These are phyloP conservation scores for Fusarium sp. DNA, from an alignment of 2,329 filamentous ascomycete species.

Conservation along the genomic window DNA sequence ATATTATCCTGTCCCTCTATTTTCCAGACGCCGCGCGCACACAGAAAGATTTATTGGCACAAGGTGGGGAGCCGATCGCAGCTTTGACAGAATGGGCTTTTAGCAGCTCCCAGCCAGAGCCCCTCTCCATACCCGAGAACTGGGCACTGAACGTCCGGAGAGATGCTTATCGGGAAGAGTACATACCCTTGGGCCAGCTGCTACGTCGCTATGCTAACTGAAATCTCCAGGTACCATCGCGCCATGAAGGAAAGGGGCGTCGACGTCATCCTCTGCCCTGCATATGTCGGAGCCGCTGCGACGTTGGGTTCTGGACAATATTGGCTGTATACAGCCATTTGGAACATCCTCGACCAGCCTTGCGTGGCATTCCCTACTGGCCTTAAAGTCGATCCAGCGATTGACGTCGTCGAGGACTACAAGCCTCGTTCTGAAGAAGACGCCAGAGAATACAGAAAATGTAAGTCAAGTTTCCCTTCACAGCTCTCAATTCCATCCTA, in stretches of 20 bases:
- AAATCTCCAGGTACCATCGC: neutral
- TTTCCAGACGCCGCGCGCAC: constrained; percentile 38
- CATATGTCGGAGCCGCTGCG: neutral
- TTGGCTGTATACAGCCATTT: constrained; percentile 48
- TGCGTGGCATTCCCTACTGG: constrained; percentile 44
- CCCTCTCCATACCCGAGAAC: constrained; percentile 23
- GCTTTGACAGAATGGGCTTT: constrained; percentile 43
- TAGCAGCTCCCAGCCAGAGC: neutral
- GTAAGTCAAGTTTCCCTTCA: neutral
- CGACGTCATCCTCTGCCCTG: neutral
- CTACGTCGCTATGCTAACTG: neutral
- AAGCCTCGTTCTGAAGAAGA: neutral
- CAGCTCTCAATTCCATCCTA: neutral
- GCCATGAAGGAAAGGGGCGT: neutral
- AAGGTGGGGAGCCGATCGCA: constrained; percentile 40
- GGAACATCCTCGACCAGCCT: constrained; percentile 49
- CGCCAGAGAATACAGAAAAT: neutral
- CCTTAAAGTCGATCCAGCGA: constrained; percentile 8
- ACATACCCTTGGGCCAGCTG: neutral
- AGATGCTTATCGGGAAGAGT: constrained; percentile 26
- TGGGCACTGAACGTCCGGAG: constrained; percentile 39
- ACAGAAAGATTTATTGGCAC: constrained; percentile 25
- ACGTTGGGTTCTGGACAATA: constrained; percentile 31
- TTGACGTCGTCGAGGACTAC: constrained; percentile 16
- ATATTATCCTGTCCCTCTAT: constrained; percentile 37